phyloP scores from a whole-genome alignment of 2,329 filamentous ascomycete genomes.

The Myriangium duriaei region DNA sequence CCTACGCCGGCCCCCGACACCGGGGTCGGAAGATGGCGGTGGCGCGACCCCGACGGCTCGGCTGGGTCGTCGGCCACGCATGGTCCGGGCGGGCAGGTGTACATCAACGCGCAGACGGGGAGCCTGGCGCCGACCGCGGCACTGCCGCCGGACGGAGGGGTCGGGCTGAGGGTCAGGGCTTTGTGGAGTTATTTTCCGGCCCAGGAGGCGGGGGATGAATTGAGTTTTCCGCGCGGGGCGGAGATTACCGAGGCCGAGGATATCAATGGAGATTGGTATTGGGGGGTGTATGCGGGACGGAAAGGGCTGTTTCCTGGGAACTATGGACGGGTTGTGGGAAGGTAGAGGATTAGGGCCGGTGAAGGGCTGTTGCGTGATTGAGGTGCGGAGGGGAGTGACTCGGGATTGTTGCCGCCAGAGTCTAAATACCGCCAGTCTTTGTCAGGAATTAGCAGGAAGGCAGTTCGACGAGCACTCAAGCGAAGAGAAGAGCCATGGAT shows the following conservation, averaged over 20 bases:
- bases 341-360: too few species aligned
- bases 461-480: too few species aligned
- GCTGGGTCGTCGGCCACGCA: not conserved
- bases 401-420: too few species aligned
- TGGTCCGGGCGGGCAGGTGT: not conserved
- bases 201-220: slow-evolving; percentile 50
- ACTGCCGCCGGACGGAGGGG: slow-evolving; percentile 66
- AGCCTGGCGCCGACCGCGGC: not conserved
- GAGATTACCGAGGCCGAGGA: slow-evolving; percentile 75
- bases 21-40: slow-evolving; percentile 19
- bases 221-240: slow-evolving; percentile 71
- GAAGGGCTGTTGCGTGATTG: too few species aligned
- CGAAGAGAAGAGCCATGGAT: too few species aligned
- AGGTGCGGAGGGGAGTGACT: too few species aligned
- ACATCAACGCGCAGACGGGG: not conserved
- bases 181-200: slow-evolving; percentile 70
- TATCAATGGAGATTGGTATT: slow-evolving; percentile 83
- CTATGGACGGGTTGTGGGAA: slow-evolving; percentile 47
- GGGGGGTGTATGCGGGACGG: slow-evolving; percentile 70
- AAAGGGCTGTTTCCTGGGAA: slow-evolving; percentile 70
- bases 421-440: too few species aligned
- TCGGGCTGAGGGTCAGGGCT: slow-evolving; percentile 51
- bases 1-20: not conserved
- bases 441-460: too few species aligned
- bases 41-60: slow-evolving; percentile 24